Evolutionary conservation across 192 early-diverging fungal species (phyloP).

Genomic region (Podila epicladia): DNA sequence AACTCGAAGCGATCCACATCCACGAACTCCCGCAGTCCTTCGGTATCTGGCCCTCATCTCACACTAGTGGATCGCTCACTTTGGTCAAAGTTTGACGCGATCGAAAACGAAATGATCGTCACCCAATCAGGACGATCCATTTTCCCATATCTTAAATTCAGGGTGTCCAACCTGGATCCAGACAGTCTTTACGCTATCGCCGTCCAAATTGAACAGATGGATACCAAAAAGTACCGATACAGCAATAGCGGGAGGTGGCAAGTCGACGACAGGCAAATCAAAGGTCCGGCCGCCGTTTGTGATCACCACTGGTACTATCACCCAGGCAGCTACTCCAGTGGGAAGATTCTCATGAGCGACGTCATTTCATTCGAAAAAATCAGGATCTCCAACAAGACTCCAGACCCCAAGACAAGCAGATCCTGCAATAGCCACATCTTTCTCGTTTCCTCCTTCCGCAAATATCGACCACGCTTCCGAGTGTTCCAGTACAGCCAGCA

Average conservation of each 20-base stretch:
- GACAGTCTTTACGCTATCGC: slow-evolving; percentile 44
- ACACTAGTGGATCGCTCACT: slow-evolving; percentile 28
- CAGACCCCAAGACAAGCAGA: neutral
- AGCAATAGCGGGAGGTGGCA: slow-evolving; percentile 36
- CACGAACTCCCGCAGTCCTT: neutral
- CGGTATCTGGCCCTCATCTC: neutral
- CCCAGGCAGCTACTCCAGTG: slow-evolving; percentile 27
- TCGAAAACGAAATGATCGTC: slow-evolving; percentile 69
- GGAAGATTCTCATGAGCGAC: slow-evolving; percentile 50
- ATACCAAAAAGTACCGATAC: slow-evolving; percentile 47
- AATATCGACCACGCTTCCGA: slow-evolving; percentile 62
- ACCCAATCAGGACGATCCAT: slow-evolving; percentile 66
- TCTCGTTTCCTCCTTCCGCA: slow-evolving; percentile 58
- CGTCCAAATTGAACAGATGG: slow-evolving; percentile 56
- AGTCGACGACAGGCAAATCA: neutral
- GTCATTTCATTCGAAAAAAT: slow-evolving; percentile 57
- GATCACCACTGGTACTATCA: slow-evolving; percentile 27
- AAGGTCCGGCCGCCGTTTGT: neutral
- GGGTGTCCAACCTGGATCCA: slow-evolving; percentile 53
- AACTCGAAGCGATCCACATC: neutral
- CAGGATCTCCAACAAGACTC: slow-evolving; percentile 58
- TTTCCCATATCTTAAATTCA: slow-evolving; percentile 60
- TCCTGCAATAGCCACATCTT: slow-evolving; percentile 14
- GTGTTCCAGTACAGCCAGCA: slow-evolving; percentile 48
- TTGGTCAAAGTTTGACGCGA: slow-evolving; percentile 53